Base-by-base conservation (phyloP, 148 eudicot species). In the Polygonum aviculare region DNA sequence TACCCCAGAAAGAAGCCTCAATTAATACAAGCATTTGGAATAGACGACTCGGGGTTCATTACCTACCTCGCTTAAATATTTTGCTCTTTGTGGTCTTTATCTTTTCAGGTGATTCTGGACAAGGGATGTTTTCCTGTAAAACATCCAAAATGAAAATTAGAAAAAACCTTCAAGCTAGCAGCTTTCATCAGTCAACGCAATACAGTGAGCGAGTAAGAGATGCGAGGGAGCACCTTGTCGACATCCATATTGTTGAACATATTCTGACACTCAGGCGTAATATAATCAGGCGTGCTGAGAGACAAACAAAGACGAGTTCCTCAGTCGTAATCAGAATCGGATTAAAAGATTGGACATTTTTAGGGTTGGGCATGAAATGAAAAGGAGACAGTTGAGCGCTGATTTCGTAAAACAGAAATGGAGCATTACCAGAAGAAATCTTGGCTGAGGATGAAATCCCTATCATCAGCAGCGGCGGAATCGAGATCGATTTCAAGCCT, bases 61-160 rank as follows among this genome's bases (percentile, higher is more conserved):
- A 21, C 36, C 38, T 77, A 92, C 98, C 92, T 74, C 83, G 82
- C 69, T 82, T 87, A 76, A 80, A 83, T 75, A 88, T 85, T 79
- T 87, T 94, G 80, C 84, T 84, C 81, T 78, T 85, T 2, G 77
- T 76, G 18, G 90, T 83, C 82, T 86, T 91, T 75, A 86, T 10
- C 82, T 94, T 94, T 84, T 90, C 93, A 0, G 97, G 97, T 69
- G 97, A 92, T 19, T 86, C 84, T 2, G 98, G 98, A 52, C 98
- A 94, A 26, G 85, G 77, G 3, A 80, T 76, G 57, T 84, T 80
- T 69, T 90, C 98, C 97, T 88, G 84, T 72, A 57, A 80, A 77
- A 40, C 72, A 67, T 15, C 21, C 72, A 16, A 67, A 67, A 67
- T 15, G 1, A 45, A 16, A 11, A 1, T 36, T 26, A 26, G 5